These are phyloP conservation scores for Gymnopilus dilepis DNA, from an alignment of 768 basidiomycete species.

Conservation along the genomic window DNA sequence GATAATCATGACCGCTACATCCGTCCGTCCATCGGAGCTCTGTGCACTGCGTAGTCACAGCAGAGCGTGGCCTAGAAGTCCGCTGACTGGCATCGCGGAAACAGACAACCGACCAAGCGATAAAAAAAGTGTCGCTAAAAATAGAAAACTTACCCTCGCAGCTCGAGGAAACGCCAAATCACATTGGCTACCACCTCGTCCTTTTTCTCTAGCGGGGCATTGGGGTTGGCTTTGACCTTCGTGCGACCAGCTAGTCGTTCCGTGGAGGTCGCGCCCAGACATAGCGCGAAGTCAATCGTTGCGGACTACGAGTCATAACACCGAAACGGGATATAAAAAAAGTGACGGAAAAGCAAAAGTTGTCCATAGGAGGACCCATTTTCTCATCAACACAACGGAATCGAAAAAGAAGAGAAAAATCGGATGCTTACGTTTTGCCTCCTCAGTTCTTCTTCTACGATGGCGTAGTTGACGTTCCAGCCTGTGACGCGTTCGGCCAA, in stretches of 20 bases:
- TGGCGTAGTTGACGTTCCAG: constrained; percentile 86
- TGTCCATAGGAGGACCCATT: constrained; percentile 30
- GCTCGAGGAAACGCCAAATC: constrained; percentile 96
- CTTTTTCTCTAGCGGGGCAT: constrained; percentile 85
- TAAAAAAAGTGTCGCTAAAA: constrained; percentile 8
- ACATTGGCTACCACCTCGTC: constrained; percentile 98
- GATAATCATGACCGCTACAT: constrained; percentile 4
- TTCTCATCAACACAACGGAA: constrained; percentile 26
- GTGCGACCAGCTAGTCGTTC: constrained; percentile 86
- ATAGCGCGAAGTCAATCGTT: constrained; percentile 95
- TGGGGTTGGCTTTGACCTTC: constrained; percentile 60
- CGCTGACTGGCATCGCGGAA: constrained; percentile 11
- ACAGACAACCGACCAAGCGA: constrained; percentile 2
- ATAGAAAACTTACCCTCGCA: constrained; percentile 77
- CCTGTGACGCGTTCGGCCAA: constrained; percentile 86
- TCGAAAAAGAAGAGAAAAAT: constrained; percentile 10
- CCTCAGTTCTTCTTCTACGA: constrained; percentile 93
- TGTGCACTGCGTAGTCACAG: constrained; percentile 3
- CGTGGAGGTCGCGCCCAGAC: constrained; percentile 86
- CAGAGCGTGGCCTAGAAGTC: constrained; percentile 1
- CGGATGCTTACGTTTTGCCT: constrained; percentile 86
- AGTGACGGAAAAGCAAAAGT: constrained; percentile 17
- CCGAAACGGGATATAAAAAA: constrained; percentile 19
- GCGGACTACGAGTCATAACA: constrained; percentile 68
- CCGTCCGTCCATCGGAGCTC: constrained; percentile 8